These are phyloP conservation scores for Ammopiptanthus mongolicus DNA, from an alignment of 306 rosid genomes.

Conservation along the genomic window DNA sequence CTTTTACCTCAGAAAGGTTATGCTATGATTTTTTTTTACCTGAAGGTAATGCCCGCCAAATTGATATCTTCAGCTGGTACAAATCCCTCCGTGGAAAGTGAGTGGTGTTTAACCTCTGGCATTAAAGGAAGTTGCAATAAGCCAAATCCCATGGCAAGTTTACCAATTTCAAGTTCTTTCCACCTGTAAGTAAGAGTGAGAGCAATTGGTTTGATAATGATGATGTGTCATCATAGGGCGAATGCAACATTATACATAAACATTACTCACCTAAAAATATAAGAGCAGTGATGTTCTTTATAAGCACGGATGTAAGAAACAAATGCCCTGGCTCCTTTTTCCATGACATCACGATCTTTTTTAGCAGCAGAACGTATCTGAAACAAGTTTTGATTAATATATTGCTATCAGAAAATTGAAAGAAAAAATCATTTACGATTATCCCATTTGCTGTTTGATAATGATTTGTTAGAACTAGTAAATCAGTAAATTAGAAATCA, in stretches of 20 bases:
- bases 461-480: too few relatives aligned
- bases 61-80: conserved; percentile 67
- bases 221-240: not conserved
- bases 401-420: not conserved
- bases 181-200: conserved; percentile 42
- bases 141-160: conserved; percentile 84
- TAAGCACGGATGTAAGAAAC: conserved; percentile 89
- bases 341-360: conserved; percentile 92
- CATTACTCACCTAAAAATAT: conserved; percentile 63
- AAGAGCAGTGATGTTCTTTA: conserved; percentile 86
- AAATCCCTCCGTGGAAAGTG: conserved; percentile 76
- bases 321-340: conserved; percentile 84
- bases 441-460: not conserved
- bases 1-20: conserved; percentile 10
- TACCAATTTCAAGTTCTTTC: conserved; percentile 96
- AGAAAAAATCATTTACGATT: not conserved
- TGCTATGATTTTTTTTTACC: conserved; percentile 38
- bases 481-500: too few relatives aligned
- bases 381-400: conserved; percentile 25
- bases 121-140: conserved; percentile 81
- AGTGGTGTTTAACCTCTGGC: conserved; percentile 70
- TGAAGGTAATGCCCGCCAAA: conserved; percentile 64
- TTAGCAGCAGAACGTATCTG: conserved; percentile 69
- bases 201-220: not conserved
- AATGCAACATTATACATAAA: not conserved